Percentiles rank a stretch among this genome's conserved stretches.
These are phyloP conservation scores for Phytopythium vexans DNA, from an alignment of 352 stramenopile species.

Conservation along the genomic window DNA sequence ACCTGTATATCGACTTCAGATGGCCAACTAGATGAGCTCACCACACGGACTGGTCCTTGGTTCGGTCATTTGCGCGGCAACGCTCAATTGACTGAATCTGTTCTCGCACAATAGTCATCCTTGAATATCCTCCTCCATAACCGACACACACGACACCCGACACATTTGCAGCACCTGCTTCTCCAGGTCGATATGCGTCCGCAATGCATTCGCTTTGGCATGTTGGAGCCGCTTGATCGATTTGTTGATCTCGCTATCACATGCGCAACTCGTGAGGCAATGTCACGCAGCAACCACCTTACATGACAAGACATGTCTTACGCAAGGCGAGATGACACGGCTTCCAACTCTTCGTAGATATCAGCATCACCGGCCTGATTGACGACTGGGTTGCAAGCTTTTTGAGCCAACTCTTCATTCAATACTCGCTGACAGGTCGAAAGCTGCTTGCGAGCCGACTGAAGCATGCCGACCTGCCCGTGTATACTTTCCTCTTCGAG, in stretches of 20 bases:
- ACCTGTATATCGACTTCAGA: no score
- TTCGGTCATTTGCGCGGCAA: conserved; percentile 8
- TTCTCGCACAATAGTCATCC: neutral
- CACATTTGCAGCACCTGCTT: conserved; percentile 11
- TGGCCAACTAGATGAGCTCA: conserved; percentile 4
- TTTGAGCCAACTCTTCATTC: neutral
- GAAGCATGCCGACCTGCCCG: conserved; percentile 8
- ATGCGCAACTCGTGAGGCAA: no score
- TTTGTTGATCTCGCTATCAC: no score
- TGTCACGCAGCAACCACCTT: no score
- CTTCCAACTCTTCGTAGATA: neutral
- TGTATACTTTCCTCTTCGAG: conserved; percentile 52
- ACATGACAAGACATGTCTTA: no score
- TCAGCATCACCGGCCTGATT: neutral
- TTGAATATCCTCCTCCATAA: neutral
- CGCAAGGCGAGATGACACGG: no score
- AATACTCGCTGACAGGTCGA: neutral
- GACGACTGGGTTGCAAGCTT: neutral
- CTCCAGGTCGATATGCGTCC: conserved; percentile 11
- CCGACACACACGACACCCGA: no score
- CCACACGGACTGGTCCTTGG: conserved; percentile 19
- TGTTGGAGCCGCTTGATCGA: no score
- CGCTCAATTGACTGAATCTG: conserved; percentile 26
- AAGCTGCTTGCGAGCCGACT: neutral
- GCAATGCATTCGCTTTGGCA: neutral